Evolutionary conservation across 192 early-diverging fungal species (phyloP), one percentile per base, ranked within the genome.

Genomic region (Diversispora eburnea): DNA sequence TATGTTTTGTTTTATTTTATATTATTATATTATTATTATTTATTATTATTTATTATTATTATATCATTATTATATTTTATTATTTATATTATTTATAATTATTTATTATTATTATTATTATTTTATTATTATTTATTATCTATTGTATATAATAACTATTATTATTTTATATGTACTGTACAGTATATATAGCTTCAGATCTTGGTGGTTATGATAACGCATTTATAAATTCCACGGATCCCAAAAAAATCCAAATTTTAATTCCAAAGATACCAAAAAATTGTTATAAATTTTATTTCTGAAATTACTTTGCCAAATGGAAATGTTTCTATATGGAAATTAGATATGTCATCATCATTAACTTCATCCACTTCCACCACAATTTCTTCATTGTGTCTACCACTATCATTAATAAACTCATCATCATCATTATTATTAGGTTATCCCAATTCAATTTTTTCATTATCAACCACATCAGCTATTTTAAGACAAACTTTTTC

Each of bases 401-500:
- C 25, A 33, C 25, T n/a, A n/a, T n/a, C n/a, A n/a, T n/a, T n/a
- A n/a, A n/a, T n/a, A n/a, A n/a, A n/a, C n/a, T n/a, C n/a, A n/a
- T n/a, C 25, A 33, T 33, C 25, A 33, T 33, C 25, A 33, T 33
- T 33, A 33, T 33, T 33, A 33, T 33, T 33, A 33, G 25, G 2
- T 33, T 33, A 33, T 33, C 25, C 25, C 2, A 33, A 33, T 33
- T 33, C 25, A 33, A 33, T 33, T 33, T 33, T 33, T 33, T 33
- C 25, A 33, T 33, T 33, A 33, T 33, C 25, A 33, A 33, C 25
- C 25, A 33, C 25, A 33, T 33, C 25, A 33, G 57, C 19, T 58
- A 63, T 43, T 17, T 17, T 63, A 42, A 33, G 39, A 42, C 61
- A 63, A 63, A 42, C n/a, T n/a, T 63, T 63, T 17, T 43, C 61